Evolutionary conservation across 2,329 filamentous ascomycete species (phyloP).

Genomic region (Zalaria sp.): DNA sequence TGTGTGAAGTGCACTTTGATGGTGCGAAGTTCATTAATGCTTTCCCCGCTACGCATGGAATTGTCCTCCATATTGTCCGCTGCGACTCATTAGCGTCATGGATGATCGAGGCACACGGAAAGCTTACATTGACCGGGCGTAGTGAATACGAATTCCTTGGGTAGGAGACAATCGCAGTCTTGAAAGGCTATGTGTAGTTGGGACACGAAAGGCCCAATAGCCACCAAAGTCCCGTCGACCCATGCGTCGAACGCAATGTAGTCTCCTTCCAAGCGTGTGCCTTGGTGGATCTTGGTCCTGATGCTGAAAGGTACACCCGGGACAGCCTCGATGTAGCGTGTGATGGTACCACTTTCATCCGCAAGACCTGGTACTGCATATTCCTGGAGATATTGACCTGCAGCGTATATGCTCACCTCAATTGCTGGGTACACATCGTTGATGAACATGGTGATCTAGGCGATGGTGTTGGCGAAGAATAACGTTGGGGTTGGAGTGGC

Average conservation of each 20-base stretch:
- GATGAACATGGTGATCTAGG: conserved; percentile 8
- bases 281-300: conserved; percentile 1
- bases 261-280: conserved; percentile 6
- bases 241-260: conserved; percentile 4
- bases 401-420: conserved; percentile 8
- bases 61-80: background rate
- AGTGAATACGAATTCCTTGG: too few relatives aligned
- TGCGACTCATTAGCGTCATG: background rate
- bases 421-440: conserved; percentile 8
- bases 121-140: background rate
- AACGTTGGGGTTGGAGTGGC: too few relatives aligned
- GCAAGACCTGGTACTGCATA: conserved; percentile 6
- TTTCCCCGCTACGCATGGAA: conserved; percentile 8
- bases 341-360: conserved; percentile 6
- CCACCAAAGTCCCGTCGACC: conserved; percentile 6
- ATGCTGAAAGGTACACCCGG: conserved; percentile 10
- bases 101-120: background rate
- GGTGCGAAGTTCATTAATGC: conserved; percentile 10
- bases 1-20: conserved; percentile 6
- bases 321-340: conserved; percentile 10
- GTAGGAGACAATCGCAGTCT: too few relatives aligned
- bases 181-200: background rate
- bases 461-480: too few relatives aligned
- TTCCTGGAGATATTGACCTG: conserved; percentile 9
- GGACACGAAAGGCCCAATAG: background rate